A percentile compares a stretch with the other conserved stretches of the same genome.
These are phyloP conservation scores for Epichloe hybrida DNA, from an alignment of 2,329 filamentous ascomycete species.

Conservation along the genomic window DNA sequence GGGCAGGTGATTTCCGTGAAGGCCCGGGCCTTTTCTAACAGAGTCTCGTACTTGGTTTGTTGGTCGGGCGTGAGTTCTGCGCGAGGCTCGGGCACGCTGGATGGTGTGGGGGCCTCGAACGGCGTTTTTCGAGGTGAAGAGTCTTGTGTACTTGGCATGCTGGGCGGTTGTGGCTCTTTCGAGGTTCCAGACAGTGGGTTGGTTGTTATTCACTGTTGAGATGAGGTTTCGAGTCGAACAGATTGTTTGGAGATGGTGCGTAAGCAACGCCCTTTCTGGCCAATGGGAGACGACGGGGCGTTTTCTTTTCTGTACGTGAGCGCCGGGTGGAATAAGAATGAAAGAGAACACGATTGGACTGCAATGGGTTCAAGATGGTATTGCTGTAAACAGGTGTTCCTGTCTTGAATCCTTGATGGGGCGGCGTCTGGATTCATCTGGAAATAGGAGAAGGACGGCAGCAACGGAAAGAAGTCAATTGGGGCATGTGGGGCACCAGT, in stretches of 20 bases:
- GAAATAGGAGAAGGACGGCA: not conserved
- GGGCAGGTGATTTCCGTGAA: conserved; percentile 50
- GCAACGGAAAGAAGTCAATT: not conserved
- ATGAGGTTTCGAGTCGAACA: too few relatives aligned
- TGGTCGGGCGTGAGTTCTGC: conserved; percentile 61
- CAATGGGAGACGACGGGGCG: too few relatives aligned
- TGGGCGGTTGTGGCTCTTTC: not conserved
- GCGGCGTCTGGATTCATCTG: too few relatives aligned
- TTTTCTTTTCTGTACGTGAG: too few relatives aligned
- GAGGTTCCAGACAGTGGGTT: too few relatives aligned
- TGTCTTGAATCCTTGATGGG: too few relatives aligned
- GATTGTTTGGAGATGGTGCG: too few relatives aligned
- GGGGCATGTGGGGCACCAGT: not conserved
- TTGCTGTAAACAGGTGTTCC: too few relatives aligned
- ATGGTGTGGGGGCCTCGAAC: conserved; percentile 41
- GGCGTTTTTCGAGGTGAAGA: conserved; percentile 34
- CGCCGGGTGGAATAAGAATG: too few relatives aligned
- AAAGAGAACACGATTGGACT: too few relatives aligned
- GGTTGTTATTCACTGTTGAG: not conserved
- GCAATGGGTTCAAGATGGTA: too few relatives aligned
- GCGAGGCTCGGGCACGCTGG: conserved; percentile 41
- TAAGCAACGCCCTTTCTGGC: too few relatives aligned
- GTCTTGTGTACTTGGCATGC: not conserved
- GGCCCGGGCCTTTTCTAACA: conserved; percentile 55
- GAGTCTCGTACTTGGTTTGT: conserved; percentile 63